Conservation (phyloP, 352 stramenopile genomes). For the Phytophthora cactorum region DNA sequence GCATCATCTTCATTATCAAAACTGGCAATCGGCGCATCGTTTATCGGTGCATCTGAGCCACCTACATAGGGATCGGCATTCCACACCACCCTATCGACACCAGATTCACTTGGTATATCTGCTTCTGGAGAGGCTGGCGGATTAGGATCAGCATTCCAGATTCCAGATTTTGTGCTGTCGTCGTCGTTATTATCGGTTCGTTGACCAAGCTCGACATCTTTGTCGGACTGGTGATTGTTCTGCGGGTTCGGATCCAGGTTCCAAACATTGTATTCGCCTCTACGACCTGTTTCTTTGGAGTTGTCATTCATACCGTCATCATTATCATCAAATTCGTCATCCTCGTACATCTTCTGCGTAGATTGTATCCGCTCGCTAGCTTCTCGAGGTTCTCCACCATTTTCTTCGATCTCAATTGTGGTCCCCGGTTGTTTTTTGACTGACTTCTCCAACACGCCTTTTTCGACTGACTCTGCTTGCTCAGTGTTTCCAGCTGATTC, state of each 20-base stretch:
- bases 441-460: background rate
- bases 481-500: background rate
- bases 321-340: constrained; percentile 43
- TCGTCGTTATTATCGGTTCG: background rate
- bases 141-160: constrained; percentile 24
- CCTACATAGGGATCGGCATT: constrained; percentile 19
- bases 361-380: background rate
- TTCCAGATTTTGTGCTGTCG: background rate
- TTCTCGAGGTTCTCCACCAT: background rate
- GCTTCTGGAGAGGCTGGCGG: background rate
- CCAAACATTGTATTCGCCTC: constrained; percentile 13
- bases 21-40: background rate
- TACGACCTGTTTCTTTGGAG: background rate
- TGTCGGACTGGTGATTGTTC: background rate
- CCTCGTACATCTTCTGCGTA: constrained; percentile 36
- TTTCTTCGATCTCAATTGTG: background rate
- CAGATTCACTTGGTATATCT: background rate
- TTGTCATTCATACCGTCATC: background rate
- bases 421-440: background rate
- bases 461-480: background rate
- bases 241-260: constrained; percentile 24
- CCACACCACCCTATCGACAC: constrained; percentile 11
- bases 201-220: background rate
- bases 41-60: background rate
- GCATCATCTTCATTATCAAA: constrained; percentile 4